A percentile compares a stretch with the other conserved stretches of the same genome.
phyloP scores from a whole-genome alignment of 208 protist genomes.

The Leptomonas pyrrhocoris region DNA sequence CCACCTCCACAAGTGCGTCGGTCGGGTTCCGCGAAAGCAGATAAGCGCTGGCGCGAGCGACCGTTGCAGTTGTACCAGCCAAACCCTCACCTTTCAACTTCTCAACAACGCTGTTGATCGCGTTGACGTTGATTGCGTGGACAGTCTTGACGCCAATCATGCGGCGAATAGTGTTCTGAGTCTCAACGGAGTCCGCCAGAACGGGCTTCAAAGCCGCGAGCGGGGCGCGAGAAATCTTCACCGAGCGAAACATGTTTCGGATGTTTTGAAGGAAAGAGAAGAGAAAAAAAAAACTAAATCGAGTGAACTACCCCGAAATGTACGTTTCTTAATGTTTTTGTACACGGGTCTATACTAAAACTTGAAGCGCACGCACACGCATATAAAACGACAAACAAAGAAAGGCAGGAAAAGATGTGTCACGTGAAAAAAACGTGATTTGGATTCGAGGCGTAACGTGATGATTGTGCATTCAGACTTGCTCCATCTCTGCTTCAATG shows the following conservation, averaged over 20 bases:
- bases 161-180: constrained; percentile 55
- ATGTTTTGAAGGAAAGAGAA: not conserved
- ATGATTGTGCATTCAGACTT: too few species aligned
- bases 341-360: constrained; percentile 9
- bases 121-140: constrained; percentile 48
- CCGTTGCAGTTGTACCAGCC: constrained; percentile 50
- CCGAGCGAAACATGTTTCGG: constrained; percentile 52
- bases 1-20: constrained; percentile 59
- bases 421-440: not conserved
- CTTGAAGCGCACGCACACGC: not conserved
- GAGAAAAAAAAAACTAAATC: constrained; percentile 12
- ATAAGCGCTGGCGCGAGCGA: constrained; percentile 59
- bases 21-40: constrained; percentile 52
- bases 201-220: constrained; percentile 75
- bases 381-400: not conserved
- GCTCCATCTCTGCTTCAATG: too few species aligned
- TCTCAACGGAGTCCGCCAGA: constrained; percentile 60
- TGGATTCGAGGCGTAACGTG: too few species aligned
- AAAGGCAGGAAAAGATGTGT: not conserved
- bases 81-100: constrained; percentile 81
- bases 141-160: constrained; percentile 54
- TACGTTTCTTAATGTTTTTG: not conserved
- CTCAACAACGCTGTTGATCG: constrained; percentile 66
- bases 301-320: constrained; percentile 3
- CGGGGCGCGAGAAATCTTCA: constrained; percentile 46